Conservation (phyloP, 208 protist species). For the Zelonia costaricensis region DNA sequence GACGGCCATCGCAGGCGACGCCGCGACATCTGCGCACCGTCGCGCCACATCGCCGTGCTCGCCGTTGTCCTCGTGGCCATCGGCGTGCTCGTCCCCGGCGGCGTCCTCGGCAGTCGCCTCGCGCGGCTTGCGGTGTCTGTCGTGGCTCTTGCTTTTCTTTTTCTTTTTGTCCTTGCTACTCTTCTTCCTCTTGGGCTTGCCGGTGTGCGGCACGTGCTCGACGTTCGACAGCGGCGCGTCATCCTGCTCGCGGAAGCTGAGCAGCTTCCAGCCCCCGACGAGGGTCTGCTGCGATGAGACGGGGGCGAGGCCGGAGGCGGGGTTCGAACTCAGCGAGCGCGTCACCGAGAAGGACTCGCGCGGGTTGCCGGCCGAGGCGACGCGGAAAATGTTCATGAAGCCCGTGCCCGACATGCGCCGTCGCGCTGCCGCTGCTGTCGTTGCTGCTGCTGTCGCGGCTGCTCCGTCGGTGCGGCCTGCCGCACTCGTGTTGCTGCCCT, state of each 20-base stretch:
- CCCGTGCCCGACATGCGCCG: constrained; percentile 2
- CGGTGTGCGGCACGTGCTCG: constrained; percentile 19
- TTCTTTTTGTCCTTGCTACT: constrained; percentile 17
- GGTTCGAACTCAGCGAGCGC: constrained; percentile 6
- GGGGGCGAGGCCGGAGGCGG: neutral
- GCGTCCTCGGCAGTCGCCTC: neutral
- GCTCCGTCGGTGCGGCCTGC: neutral
- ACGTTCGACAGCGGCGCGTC: constrained; percentile 29
- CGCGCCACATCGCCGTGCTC: constrained; percentile 9
- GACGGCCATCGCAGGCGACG: neutral
- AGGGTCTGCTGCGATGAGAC: constrained; percentile 15
- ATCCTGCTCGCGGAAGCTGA: constrained; percentile 40
- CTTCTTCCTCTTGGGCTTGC: constrained; percentile 14
- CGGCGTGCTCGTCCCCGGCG: neutral
- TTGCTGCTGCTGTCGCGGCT: neutral
- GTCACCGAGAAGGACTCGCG: constrained; percentile 11
- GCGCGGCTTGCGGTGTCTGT: constrained; percentile 16
- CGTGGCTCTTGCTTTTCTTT: constrained; percentile 22
- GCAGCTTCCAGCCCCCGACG: constrained; percentile 20
- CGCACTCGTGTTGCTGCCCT: neutral
- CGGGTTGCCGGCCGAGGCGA: neutral
- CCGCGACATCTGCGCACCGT: neutral
- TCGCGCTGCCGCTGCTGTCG: constrained; percentile 3
- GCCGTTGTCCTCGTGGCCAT: neutral
- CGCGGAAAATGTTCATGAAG: constrained; percentile 6